A percentile compares a stretch with the other conserved stretches of the same genome.
Conservation (phyloP, 1,139 yeast genomes). For the Candida gigantensis region DNA sequence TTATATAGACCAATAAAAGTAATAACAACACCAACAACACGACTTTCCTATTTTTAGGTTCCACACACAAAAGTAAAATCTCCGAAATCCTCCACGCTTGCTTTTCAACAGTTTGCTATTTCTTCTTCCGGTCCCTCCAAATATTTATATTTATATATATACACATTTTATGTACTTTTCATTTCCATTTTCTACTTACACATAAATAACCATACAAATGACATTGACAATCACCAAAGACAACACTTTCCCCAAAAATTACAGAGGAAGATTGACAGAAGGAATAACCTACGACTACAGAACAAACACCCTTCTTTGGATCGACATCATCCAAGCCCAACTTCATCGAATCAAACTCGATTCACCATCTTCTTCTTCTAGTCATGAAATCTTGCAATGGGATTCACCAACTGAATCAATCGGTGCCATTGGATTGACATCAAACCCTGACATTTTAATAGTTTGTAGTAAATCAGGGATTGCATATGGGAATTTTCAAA, state of each 20-base stretch:
- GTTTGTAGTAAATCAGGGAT: slow-evolving; percentile 63
- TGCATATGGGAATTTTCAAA: slow-evolving; percentile 47
- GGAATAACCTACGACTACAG: slow-evolving; percentile 65
- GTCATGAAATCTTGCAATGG: slow-evolving; percentile 44
- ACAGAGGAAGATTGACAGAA: slow-evolving; percentile 61
- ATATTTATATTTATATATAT: neutral
- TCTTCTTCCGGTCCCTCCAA: too few relatives aligned
- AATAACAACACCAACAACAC: too few relatives aligned
- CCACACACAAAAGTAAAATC: too few relatives aligned
- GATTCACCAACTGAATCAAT: slow-evolving; percentile 41
- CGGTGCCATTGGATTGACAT: slow-evolving; percentile 66
- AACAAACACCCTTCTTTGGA: slow-evolving; percentile 64
- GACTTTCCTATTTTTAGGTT: too few relatives aligned
- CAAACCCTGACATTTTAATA: slow-evolving; percentile 40
- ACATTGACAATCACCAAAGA: slow-evolving; percentile 12
- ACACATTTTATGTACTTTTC: neutral
- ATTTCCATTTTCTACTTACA: too few relatives aligned
- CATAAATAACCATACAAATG: too few relatives aligned
- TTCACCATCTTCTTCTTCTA: slow-evolving; percentile 6
- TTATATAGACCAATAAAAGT: neutral
- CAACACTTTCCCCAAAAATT: slow-evolving; percentile 40
- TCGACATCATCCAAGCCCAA: slow-evolving; percentile 62
- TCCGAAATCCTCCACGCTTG: too few relatives aligned
- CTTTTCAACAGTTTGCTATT: too few relatives aligned
- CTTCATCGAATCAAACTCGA: slow-evolving; percentile 48